Percentiles rank a stretch among this genome's conserved stretches.
phyloP scores from a whole-genome alignment of 1,284 basidiomycete species.

The Cystobasidium sp. region DNA sequence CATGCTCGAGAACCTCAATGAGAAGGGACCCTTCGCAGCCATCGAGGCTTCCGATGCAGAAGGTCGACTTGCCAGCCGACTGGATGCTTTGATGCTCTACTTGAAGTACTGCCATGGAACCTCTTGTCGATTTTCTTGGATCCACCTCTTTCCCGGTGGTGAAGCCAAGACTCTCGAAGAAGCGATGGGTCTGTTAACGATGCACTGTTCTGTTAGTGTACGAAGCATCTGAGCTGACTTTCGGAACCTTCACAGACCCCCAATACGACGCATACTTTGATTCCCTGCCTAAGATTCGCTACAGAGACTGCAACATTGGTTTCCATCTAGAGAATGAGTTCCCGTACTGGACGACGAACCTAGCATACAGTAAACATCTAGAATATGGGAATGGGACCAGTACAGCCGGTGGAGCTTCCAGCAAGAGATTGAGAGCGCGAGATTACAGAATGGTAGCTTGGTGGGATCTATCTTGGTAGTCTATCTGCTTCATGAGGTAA shows the following conservation, averaged over 20 bases:
- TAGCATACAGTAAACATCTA: slow-evolving; percentile 37
- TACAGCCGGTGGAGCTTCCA: not conserved
- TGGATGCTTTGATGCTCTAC: slow-evolving; percentile 55
- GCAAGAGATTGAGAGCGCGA: no score
- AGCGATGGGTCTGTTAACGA: slow-evolving; percentile 38
- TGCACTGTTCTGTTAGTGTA: not conserved
- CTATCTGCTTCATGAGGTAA: not conserved
- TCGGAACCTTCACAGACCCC: not conserved
- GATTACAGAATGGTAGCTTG: not conserved
- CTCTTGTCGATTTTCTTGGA: slow-evolving; percentile 52
- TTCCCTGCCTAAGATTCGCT: slow-evolving; percentile 52
- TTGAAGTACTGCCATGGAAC: slow-evolving; percentile 55
- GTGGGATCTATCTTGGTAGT: slow-evolving; percentile 1
- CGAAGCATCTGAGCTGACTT: not conserved
- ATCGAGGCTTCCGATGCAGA: not conserved
- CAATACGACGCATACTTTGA: slow-evolving; percentile 53
- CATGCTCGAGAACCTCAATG: slow-evolving; percentile 45
- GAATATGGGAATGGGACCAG: not conserved
- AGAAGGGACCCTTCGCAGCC: not conserved
- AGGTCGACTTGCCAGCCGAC: slow-evolving; percentile 46
- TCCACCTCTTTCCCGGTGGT: slow-evolving; percentile 48
- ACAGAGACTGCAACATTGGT: slow-evolving; percentile 45
- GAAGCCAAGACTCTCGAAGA: slow-evolving; percentile 45
- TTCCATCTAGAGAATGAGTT: slow-evolving; percentile 42
- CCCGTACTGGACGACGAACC: slow-evolving; percentile 42